Conservation (phyloP, 2,329 filamentous ascomycete species). For the Fonsecaea erecta region DNA sequence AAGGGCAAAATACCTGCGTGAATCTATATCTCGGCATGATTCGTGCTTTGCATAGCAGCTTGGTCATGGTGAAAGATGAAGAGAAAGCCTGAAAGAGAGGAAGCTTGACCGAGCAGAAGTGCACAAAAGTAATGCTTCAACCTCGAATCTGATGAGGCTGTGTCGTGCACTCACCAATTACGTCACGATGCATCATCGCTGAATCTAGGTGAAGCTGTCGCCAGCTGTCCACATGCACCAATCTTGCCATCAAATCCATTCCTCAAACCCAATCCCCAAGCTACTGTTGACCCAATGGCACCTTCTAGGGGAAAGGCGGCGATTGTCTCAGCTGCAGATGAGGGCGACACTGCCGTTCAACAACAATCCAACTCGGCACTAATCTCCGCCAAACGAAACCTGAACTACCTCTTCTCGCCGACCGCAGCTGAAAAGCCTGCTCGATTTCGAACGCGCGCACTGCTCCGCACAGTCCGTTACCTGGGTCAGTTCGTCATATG, state of each 20-base stretch:
- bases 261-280: not conserved
- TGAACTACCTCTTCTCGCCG: conserved; percentile 36
- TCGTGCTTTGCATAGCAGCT: not conserved
- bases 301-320: conserved; percentile 18
- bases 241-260: not conserved
- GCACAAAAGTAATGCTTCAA: not conserved
- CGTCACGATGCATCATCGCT: not conserved
- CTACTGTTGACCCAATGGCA: conserved; percentile 10
- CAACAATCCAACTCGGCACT: conserved; percentile 37
- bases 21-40: not conserved
- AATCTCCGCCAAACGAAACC: conserved; percentile 33
- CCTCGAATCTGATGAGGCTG: not conserved
- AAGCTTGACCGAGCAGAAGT: not conserved
- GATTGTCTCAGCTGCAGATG: not conserved
- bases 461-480: conserved; percentile 36
- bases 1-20: not conserved
- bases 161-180: not conserved
- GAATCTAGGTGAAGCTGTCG: not conserved
- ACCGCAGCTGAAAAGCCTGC: conserved; percentile 24
- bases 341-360: conserved; percentile 29
- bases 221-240: not conserved
- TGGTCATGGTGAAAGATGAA: not conserved
- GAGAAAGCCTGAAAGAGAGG: not conserved
- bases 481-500: conserved; percentile 36
- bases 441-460: conserved; percentile 34